Conservation (phyloP, 352 stramenopile genomes). For the Thalassiosira mediterranea region DNA sequence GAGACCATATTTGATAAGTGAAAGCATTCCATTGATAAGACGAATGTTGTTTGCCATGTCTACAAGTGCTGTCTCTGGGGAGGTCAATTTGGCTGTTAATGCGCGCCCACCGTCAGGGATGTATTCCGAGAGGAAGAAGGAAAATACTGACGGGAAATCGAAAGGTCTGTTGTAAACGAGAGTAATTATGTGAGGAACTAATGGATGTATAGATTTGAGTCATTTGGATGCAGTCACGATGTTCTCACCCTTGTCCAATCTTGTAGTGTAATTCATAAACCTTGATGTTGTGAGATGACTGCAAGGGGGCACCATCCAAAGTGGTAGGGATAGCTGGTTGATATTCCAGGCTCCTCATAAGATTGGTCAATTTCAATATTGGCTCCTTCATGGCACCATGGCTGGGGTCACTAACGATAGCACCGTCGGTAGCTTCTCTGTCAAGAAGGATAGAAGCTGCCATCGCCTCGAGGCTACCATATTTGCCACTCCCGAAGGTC, state of each 20-base stretch:
- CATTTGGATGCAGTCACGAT: conserved; percentile 25
- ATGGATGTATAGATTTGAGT: conserved; percentile 58
- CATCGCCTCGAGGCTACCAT: conserved; percentile 75
- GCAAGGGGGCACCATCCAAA: conserved; percentile 30
- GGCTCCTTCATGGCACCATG: conserved; percentile 58
- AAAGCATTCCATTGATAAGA: conserved; percentile 77
- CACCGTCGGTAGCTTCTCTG: conserved; percentile 52
- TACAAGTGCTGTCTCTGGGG: conserved; percentile 42
- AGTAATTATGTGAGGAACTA: too few species aligned
- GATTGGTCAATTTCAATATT: conserved; percentile 55
- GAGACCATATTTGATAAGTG: conserved; percentile 73
- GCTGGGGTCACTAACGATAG: not conserved
- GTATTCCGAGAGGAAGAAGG: conserved; percentile 68
- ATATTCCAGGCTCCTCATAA: conserved; percentile 20
- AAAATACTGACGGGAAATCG: conserved; percentile 66
- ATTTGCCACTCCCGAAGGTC: conserved; percentile 47
- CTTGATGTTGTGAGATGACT: not conserved
- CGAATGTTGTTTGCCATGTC: conserved; percentile 49
- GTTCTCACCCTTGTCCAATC: conserved; percentile 59
- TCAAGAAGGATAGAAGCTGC: conserved; percentile 76
- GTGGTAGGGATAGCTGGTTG: conserved; percentile 24
- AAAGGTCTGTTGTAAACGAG: conserved; percentile 40
- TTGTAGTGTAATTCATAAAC: conserved; percentile 17
- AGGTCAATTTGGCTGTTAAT: conserved; percentile 29
- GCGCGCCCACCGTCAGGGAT: conserved; percentile 32